Evolutionary conservation across 306 rosid species (phyloP).

Genomic region (Cucumis sativus): Cucumber_9930_V3 NC_026656.2:20260001-20260500

Average conservation of each 20-base stretch:
- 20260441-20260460: constrained; percentile 64
- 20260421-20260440: constrained; percentile 50
- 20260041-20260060: not conserved
- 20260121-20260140: not conserved
- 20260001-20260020: not conserved
- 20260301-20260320: constrained; percentile 7
- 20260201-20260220: not conserved
- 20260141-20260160: not conserved
- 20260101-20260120: not conserved
- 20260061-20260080: not conserved
- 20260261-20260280: not conserved
- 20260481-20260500: constrained; percentile 47
- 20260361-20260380: constrained; percentile 88
- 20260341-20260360: constrained; percentile 12
- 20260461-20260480: constrained; percentile 76
- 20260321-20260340: constrained; percentile 10
- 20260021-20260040: not conserved
- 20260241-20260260: not conserved
- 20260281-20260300: not conserved
- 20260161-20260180: not conserved
- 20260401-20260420: constrained; percentile 74
- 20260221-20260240: not conserved
- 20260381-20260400: constrained; percentile 85
- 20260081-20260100: not conserved
- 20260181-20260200: not conserved